Conservation (phyloP, 1,139 yeast genomes). For the Geotrichum phurueaensis region DNA sequence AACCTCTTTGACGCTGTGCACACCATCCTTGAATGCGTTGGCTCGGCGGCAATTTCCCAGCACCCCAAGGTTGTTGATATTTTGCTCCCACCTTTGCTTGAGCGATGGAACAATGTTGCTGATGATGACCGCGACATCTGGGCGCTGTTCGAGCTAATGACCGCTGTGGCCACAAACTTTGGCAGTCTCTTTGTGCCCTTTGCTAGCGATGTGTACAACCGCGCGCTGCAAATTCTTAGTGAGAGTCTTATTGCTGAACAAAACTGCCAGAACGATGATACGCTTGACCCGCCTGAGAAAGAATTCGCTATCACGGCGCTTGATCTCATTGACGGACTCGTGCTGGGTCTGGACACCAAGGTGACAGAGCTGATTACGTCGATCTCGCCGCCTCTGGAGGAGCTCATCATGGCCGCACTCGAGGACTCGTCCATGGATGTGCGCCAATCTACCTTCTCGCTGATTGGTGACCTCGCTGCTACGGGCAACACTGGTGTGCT, state of each 20-base stretch:
- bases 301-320: constrained; percentile 85
- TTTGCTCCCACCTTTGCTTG: constrained; percentile 73
- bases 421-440: constrained; percentile 79
- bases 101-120: constrained; percentile 65
- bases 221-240: constrained; percentile 66
- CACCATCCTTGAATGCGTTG: constrained; percentile 76
- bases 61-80: constrained; percentile 45
- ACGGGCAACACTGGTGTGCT: constrained; percentile 49
- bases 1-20: constrained; percentile 88
- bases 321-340: constrained; percentile 84
- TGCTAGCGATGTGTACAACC: constrained; percentile 80
- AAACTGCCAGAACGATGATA: constrained; percentile 61
- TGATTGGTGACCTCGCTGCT: constrained; percentile 81
- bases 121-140: constrained; percentile 82
- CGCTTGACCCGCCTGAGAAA: constrained; percentile 72
- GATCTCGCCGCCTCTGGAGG: constrained; percentile 47
- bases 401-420: constrained; percentile 61
- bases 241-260: constrained; percentile 64
- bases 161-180: constrained; percentile 81
- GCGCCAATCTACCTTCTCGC: constrained; percentile 85
- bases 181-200: constrained; percentile 83
- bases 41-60: constrained; percentile 35
- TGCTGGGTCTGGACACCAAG: constrained; percentile 75
- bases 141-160: constrained; percentile 90
- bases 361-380: constrained; percentile 49